Conservation (phyloP, 306 rosid genomes). For the Carpinus viminea region DNA sequence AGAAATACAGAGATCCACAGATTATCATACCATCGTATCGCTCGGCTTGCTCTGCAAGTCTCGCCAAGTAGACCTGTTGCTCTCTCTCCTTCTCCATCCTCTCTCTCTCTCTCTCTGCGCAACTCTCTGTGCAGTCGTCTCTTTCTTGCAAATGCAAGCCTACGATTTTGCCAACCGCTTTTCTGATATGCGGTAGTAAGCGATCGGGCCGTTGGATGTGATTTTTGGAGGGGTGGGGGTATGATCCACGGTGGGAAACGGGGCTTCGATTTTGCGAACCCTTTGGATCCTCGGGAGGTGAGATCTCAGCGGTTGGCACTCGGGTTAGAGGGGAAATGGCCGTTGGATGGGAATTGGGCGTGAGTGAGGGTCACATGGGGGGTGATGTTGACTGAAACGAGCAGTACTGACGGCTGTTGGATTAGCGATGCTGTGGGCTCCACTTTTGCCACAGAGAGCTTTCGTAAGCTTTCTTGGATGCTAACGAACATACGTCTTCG, state of each 20-base stretch:
- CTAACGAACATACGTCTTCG: background rate
- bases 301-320: background rate
- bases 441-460: background rate
- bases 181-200: background rate
- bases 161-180: background rate
- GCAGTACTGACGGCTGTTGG: background rate
- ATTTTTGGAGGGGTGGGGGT: background rate
- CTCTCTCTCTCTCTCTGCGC: conserved; percentile 1
- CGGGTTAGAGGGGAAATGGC: background rate
- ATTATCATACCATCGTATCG: conserved; percentile 40
- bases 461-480: background rate
- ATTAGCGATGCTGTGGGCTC: background rate
- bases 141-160: background rate
- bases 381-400: conserved; percentile 5
- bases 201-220: conserved; percentile 3
- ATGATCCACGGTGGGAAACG: background rate
- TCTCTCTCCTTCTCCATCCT: conserved; percentile 42
- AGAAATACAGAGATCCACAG: background rate
- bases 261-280: background rate
- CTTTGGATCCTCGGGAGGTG: background rate
- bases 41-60: conserved; percentile 50
- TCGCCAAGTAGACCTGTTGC: conserved; percentile 39
- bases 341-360: background rate
- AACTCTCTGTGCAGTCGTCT: too few relatives aligned
- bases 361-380: background rate